Percentiles rank a stretch among this genome's conserved stretches.
Conservation (phyloP, 2,329 filamentous ascomycete species). For the Pseudogymnoascus sp. region DNA sequence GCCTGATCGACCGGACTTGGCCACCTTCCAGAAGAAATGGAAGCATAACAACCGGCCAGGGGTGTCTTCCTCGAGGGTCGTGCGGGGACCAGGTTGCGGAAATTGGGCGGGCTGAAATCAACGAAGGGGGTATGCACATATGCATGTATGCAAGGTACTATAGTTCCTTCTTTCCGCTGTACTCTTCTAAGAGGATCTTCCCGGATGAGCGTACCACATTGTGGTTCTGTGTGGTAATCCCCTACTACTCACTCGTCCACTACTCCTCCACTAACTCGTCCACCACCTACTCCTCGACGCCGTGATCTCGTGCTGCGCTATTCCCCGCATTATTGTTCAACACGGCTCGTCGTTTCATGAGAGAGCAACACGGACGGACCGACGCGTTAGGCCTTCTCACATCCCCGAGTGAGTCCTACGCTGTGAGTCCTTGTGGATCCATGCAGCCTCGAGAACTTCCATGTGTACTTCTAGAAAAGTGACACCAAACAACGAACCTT, state of each 20-base stretch:
- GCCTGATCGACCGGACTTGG: not conserved
- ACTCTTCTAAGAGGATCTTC: not conserved
- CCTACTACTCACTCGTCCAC: not conserved
- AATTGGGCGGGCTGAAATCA: constrained; percentile 4
- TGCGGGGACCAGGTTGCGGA: constrained; percentile 5
- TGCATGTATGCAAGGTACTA: not conserved
- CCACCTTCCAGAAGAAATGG: constrained; percentile 1
- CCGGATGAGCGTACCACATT: not conserved
- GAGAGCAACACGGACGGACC: not conserved
- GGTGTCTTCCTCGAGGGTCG: not conserved
- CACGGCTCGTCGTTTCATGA: not conserved
- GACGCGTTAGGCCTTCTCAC: not conserved
- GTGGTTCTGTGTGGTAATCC: not conserved
- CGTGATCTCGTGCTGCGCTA: not conserved
- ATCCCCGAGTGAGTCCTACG: too few species aligned
- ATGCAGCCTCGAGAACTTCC: not conserved
- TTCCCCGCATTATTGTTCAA: not conserved
- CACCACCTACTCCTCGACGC: not conserved
- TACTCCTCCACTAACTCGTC: not conserved
- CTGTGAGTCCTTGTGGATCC: not conserved
- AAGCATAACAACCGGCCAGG: not conserved
- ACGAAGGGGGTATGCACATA: not conserved
- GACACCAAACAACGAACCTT: not conserved
- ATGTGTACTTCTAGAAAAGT: not conserved
- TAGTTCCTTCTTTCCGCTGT: not conserved